phyloP scores from a whole-genome alignment of 176 grass and related monocot species.

The Rhynchospora pubera region DNA sequence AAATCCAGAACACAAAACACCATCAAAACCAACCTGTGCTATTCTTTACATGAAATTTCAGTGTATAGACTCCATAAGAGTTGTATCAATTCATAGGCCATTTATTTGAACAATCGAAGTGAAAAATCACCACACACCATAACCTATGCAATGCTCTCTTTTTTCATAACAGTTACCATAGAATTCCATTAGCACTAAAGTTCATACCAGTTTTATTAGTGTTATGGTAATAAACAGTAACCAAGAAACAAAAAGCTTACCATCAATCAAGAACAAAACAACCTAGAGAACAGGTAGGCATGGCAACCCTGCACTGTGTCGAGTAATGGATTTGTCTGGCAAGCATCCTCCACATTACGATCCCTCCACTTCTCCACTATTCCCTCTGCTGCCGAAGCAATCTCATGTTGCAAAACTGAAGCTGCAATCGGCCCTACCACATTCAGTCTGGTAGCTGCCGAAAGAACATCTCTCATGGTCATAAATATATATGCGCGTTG shows the following conservation, averaged over 20 bases:
- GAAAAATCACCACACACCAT: not conserved
- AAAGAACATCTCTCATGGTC: constrained; percentile 80
- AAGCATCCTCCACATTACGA: constrained; percentile 47
- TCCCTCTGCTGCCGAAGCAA: constrained; percentile 47
- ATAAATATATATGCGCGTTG: constrained; percentile 70
- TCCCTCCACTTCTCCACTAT: constrained; percentile 64
- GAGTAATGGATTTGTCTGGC: constrained; percentile 54
- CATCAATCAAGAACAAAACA: constrained; percentile 73
- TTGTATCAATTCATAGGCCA: not conserved
- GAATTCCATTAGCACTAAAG: not conserved
- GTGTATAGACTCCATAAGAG: not conserved
- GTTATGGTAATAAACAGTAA: not conserved
- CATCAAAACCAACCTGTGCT: not conserved
- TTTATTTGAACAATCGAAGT: not conserved
- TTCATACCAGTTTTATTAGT: not conserved
- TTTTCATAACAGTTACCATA: not conserved
- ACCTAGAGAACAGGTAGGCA: constrained; percentile 73
- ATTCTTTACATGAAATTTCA: not conserved
- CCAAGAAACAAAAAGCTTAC: constrained; percentile 10
- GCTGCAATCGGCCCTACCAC: constrained; percentile 72
- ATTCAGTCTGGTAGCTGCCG: constrained; percentile 74
- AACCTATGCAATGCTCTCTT: not conserved
- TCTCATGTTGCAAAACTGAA: constrained; percentile 72
- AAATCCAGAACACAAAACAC: not conserved
- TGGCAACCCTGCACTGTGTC: constrained; percentile 71